Percentiles rank a stretch among this genome's conserved stretches.
phyloP scores from a whole-genome alignment of 495 filamentous ascomycete species.

The Penicillium taxi region DNA sequence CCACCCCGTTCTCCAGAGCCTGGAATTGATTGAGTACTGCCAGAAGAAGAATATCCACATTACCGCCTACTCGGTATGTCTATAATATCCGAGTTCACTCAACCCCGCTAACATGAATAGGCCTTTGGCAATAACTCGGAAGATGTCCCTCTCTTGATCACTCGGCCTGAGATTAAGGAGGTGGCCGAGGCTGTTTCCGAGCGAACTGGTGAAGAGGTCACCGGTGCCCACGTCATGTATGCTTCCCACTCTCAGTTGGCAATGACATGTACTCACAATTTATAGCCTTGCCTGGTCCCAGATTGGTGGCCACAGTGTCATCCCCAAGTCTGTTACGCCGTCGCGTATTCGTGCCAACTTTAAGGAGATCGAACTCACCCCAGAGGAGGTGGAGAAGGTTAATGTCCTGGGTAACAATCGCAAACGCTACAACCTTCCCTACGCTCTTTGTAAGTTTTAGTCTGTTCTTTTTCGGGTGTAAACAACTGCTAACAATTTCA shows the following conservation, averaged over 20 bases:
- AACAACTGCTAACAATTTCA: constrained; percentile 1
- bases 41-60: constrained; percentile 41
- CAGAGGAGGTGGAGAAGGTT: constrained; percentile 40
- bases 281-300: constrained; percentile 40
- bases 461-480: background rate
- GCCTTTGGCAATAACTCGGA: constrained; percentile 44
- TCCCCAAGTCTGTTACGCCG: constrained; percentile 43
- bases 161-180: constrained; percentile 36
- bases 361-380: constrained; percentile 39
- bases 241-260: background rate
- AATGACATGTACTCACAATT: background rate
- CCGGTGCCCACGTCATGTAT: constrained; percentile 35
- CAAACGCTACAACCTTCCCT: constrained; percentile 44
- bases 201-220: constrained; percentile 33
- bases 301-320: constrained; percentile 41
- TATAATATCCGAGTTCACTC: too few species aligned
- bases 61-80: constrained; percentile 41
- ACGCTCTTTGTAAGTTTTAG: constrained; percentile 23
- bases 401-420: constrained; percentile 32
- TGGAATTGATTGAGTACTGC: constrained; percentile 37
- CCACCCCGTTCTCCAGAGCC: constrained; percentile 41
- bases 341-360: constrained; percentile 43
- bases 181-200: constrained; percentile 36
- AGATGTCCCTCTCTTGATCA: constrained; percentile 38
- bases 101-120: constrained; percentile 15